Evolutionary conservation across 495 filamentous ascomycete genomes (phyloP).

Genomic region (Arthonia radiata): DNA sequence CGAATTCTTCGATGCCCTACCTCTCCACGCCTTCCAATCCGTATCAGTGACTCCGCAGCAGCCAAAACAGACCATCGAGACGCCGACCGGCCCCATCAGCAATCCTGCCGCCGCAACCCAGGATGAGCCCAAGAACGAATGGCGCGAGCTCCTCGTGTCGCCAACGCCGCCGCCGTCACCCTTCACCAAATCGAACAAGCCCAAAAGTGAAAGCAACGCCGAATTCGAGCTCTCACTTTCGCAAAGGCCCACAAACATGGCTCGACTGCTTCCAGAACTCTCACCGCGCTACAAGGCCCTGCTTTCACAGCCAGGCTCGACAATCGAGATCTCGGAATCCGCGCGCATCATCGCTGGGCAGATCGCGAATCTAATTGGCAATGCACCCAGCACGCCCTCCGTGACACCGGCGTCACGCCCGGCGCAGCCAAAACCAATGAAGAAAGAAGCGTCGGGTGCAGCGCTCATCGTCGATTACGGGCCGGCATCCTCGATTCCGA

Average conservation of each 20-base stretch:
- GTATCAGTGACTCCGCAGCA: constrained; percentile 23
- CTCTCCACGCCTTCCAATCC: constrained; percentile 83
- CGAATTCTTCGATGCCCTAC: constrained; percentile 97
- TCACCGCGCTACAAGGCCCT: constrained; percentile 59
- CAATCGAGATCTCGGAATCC: constrained; percentile 80
- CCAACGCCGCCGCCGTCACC: constrained; percentile 26
- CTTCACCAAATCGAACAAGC: constrained; percentile 26
- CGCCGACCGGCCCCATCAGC: constrained; percentile 13
- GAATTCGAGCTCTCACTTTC: constrained; percentile 72
- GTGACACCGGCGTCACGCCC: constrained; percentile 2
- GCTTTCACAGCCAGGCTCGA: constrained; percentile 30
- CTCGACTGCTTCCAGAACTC: constrained; percentile 60
- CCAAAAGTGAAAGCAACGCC: constrained; percentile 23
- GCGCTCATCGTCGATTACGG: constrained; percentile 92
- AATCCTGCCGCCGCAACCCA: constrained; percentile 20
- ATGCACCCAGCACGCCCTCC: constrained; percentile 18
- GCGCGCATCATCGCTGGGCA: constrained; percentile 50
- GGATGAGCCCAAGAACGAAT: constrained; percentile 22
- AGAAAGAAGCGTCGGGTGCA: constrained; percentile 44
- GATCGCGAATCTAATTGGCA: constrained; percentile 64
- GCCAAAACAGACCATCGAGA: constrained; percentile 13
- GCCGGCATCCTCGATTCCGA: constrained; percentile 47
- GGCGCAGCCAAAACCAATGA: constrained; percentile 12
- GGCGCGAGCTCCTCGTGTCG: constrained; percentile 73
- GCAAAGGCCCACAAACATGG: constrained; percentile 50